Percentiles rank a stretch among this genome's conserved stretches.
phyloP scores from a whole-genome alignment of 352 stramenopile genomes.

The Pythium apleroticum region DNA sequence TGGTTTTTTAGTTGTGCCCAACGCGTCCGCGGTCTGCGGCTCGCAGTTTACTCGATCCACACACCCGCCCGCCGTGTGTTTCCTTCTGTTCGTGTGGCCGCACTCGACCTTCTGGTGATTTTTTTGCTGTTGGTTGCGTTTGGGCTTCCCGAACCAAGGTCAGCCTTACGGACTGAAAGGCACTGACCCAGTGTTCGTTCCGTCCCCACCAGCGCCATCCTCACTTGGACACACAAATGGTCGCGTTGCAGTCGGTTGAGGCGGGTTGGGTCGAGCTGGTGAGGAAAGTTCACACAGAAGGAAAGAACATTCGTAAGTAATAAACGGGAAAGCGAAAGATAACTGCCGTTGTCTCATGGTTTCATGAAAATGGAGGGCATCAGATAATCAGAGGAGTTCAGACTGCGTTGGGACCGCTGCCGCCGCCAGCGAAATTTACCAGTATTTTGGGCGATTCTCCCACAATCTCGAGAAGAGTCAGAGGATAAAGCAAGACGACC shows the following conservation, averaged over 20 bases:
- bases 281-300: constrained; percentile 28
- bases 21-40: not conserved
- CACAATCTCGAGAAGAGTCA: constrained; percentile 1
- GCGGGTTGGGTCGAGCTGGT: constrained; percentile 3
- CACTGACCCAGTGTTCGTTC: constrained; percentile 17
- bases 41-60: constrained; percentile 5
- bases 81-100: constrained; percentile 14
- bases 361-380: not conserved
- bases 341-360: constrained; percentile 5
- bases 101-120: constrained; percentile 22
- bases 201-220: constrained; percentile 21
- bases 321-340: constrained; percentile 13
- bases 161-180: constrained; percentile 16
- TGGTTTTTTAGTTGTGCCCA: not conserved
- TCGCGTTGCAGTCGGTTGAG: constrained; percentile 23
- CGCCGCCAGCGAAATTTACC: not conserved
- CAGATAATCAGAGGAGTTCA: not conserved
- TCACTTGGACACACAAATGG: constrained; percentile 27
- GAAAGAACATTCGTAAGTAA: constrained; percentile 29
- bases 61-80: not conserved
- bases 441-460: too few relatives aligned
- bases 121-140: constrained; percentile 26
- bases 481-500: not conserved
- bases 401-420: not conserved
- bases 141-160: constrained; percentile 20